Evolutionary conservation across 345 rosid species (phyloP).

Genomic region (Rhizophora mangle): DNA sequence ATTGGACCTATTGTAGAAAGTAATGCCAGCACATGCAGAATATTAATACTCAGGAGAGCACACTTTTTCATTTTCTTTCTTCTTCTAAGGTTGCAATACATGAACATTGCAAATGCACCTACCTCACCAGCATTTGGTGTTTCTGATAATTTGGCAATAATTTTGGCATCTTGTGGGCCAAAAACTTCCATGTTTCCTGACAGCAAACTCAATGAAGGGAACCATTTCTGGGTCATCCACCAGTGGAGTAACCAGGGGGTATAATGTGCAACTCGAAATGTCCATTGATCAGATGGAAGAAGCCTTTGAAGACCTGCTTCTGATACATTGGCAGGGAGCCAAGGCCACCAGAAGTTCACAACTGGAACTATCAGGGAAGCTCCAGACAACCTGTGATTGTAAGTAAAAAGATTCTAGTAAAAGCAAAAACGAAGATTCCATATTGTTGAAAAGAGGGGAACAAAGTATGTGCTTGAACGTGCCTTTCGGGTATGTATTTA

Average conservation of each 20-base stretch:
- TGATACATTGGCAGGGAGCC: constrained; percentile 48
- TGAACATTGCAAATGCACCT: constrained; percentile 1
- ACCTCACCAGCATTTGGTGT: constrained; percentile 54
- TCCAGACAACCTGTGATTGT: constrained; percentile 51
- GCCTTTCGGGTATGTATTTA: constrained; percentile 77
- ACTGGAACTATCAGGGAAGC: constrained; percentile 68
- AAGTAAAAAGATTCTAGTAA: neutral
- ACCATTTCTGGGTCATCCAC: constrained; percentile 89
- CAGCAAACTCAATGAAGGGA: constrained; percentile 51
- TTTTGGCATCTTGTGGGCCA: constrained; percentile 44
- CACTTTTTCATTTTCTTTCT: too few species aligned
- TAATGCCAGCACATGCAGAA: too few species aligned
- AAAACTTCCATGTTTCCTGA: constrained; percentile 41
- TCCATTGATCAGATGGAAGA: constrained; percentile 46
- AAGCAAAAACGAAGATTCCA: neutral
- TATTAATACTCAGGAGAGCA: too few species aligned
- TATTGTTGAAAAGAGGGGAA: neutral
- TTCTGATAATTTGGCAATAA: constrained; percentile 35
- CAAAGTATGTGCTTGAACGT: constrained; percentile 17
- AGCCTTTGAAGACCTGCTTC: constrained; percentile 36
- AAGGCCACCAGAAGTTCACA: constrained; percentile 86
- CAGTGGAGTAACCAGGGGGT: constrained; percentile 76
- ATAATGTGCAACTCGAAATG: constrained; percentile 58
- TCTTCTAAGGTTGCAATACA: neutral
- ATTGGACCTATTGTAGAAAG: too few species aligned